Conservation (phyloP, 78 protist genomes). For the Chrysochromulina parva region DNA sequence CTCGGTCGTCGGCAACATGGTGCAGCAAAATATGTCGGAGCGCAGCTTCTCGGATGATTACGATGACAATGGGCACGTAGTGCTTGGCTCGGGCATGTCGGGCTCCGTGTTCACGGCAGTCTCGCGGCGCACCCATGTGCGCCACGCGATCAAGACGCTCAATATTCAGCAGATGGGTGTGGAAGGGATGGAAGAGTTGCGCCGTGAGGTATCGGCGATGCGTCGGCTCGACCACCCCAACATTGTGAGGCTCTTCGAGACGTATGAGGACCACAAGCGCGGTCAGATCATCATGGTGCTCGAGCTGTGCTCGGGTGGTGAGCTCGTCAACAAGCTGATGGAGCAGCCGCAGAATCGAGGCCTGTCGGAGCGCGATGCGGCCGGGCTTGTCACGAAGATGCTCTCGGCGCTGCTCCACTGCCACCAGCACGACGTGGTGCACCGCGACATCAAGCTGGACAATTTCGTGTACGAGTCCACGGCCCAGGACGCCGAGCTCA, state of each 20-base stretch:
- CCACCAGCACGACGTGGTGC: slow-evolving; percentile 29
- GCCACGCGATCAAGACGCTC: too few relatives aligned
- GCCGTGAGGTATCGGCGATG: too few relatives aligned
- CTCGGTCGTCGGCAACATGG: too few relatives aligned
- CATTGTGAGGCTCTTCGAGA: neutral
- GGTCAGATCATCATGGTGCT: neutral
- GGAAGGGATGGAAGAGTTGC: too few relatives aligned
- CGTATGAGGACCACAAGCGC: neutral
- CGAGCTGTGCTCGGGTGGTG: neutral
- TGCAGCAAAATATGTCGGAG: too few relatives aligned
- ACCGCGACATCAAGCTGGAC: slow-evolving; percentile 60
- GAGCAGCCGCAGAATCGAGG: neutral
- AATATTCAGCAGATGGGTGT: too few relatives aligned
- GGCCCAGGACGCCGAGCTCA: neutral
- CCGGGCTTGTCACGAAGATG: slow-evolving; percentile 24
- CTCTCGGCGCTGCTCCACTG: slow-evolving; percentile 22
- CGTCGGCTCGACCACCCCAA: neutral
- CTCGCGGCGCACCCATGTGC: too few relatives aligned
- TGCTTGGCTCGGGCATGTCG: too few relatives aligned
- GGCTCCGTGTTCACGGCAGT: too few relatives aligned
- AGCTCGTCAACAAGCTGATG: neutral
- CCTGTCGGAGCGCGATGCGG: neutral
- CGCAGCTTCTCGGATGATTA: too few relatives aligned
- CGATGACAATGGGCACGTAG: too few relatives aligned
- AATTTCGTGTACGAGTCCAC: slow-evolving; percentile 14